Conservation (phyloP, 106 monocot species). For the Acorus calamus region DNA sequence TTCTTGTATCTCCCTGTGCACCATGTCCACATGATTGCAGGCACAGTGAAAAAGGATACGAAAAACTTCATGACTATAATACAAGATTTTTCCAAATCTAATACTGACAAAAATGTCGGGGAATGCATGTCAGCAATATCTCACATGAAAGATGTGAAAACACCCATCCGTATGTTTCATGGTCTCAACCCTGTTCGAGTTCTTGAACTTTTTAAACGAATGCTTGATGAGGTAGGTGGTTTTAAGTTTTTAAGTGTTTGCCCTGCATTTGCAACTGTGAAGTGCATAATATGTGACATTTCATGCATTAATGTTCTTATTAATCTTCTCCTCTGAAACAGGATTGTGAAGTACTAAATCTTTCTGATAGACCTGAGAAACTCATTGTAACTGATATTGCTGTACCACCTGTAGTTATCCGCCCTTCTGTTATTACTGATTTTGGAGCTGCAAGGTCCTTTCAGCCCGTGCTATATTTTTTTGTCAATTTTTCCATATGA, state of each 20-base stretch:
- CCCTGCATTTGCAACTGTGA: neutral
- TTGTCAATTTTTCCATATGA: neutral
- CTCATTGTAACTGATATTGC: slow-evolving; percentile 79
- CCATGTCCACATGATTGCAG: slow-evolving; percentile 30
- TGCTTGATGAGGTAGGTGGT: slow-evolving; percentile 62
- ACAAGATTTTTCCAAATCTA: slow-evolving; percentile 50
- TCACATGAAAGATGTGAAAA: slow-evolving; percentile 44
- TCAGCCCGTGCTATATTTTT: neutral
- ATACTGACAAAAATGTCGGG: slow-evolving; percentile 30
- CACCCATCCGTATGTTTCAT: slow-evolving; percentile 24
- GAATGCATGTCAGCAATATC: slow-evolving; percentile 47
- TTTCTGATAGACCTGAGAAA: slow-evolving; percentile 78
- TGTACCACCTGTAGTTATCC: slow-evolving; percentile 69
- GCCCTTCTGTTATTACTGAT: slow-evolving; percentile 65
- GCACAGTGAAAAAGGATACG: slow-evolving; percentile 56
- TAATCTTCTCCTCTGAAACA: slow-evolving; percentile 12
- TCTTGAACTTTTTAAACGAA: slow-evolving; percentile 66
- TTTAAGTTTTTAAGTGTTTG: neutral
- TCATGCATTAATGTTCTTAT: neutral
- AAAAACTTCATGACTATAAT: slow-evolving; percentile 28
- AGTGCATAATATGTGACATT: neutral
- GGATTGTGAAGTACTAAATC: slow-evolving; percentile 93
- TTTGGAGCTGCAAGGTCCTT: slow-evolving; percentile 40
- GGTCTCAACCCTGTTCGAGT: slow-evolving; percentile 38
- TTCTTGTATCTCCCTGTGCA: neutral